Evolutionary conservation across 163 green algal genomes (phyloP).

Genomic region (Scenedesmus sp.): DNA sequence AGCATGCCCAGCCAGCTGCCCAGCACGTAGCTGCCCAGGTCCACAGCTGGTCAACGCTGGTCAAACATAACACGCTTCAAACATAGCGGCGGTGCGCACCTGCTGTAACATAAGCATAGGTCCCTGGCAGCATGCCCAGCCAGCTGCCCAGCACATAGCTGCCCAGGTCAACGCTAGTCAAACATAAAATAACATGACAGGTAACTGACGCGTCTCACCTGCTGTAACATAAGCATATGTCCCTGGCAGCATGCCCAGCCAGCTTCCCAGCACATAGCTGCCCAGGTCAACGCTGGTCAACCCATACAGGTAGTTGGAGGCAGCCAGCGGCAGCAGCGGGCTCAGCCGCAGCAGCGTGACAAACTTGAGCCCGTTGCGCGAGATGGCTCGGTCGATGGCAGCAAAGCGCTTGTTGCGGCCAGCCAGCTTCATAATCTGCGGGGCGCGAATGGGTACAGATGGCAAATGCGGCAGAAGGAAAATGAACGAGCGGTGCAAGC

Average conservation of each 20-base stretch:
- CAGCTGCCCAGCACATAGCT: conserved; percentile 88
- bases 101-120: conserved; percentile 47
- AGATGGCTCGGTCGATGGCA: conserved; percentile 94
- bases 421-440: conserved; percentile 34
- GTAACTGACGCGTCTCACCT: not conserved
- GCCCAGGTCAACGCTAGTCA: conserved; percentile 86
- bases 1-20: conserved; percentile 95
- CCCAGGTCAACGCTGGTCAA: conserved; percentile 85
- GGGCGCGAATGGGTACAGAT: too few relatives aligned
- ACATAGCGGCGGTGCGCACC: too few relatives aligned
- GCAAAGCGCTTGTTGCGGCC: conserved; percentile 82
- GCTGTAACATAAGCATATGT: conserved; percentile 52
- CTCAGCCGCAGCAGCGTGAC: conserved; percentile 93
- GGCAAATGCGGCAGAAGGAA: too few relatives aligned
- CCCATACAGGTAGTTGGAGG: conserved; percentile 93
- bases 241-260: conserved; percentile 93
- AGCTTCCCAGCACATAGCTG: conserved; percentile 88
- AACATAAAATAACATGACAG: not conserved
- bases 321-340: conserved; percentile 91
- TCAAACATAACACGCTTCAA: conserved; percentile 56
- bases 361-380: conserved; percentile 87
- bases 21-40: conserved; percentile 84
- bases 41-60: conserved; percentile 82
- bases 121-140: conserved; percentile 93
- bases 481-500: too few relatives aligned